Base-by-base conservation (phyloP, 148 eudicot genomes). In the Spergularia marina region DNA sequence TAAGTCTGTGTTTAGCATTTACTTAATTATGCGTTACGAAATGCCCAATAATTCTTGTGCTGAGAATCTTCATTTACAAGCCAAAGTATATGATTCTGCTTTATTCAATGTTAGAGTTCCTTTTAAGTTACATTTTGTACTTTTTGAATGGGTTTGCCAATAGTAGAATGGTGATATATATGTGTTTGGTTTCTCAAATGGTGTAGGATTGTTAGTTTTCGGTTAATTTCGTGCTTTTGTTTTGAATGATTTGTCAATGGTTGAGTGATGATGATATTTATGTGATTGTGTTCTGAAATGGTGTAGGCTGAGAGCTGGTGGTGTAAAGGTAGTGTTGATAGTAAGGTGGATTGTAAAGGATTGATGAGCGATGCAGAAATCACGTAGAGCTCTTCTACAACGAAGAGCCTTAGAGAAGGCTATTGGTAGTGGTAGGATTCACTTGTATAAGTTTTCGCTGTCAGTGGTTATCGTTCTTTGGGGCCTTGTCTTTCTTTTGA, bases 311-410 rank as follows among this genome's bases (percentile, higher is more conserved):
- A 64, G 12, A 56, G 49, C 57, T 65, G 76, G 63, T 63, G 73
- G 80, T 78, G 76, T 58, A 44, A 49, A 65, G 73, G 15, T 53
- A 12, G 66, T 77, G 80, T 55, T 62, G 61, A 65, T 65, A 65
- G 66, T 7, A 60, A 56, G 70, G 71, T 51, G 78, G 53, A 54
- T 44, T 65, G 74, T 39, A 59, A 72, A 18, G 76, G 80, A 79
- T 87, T 90, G 87, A 89, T 90, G 94, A 83, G 81, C 87, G 82
- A 90, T 90, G 97, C 98, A 92, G 89, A 89, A 90, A 85, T 91
- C 99, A 85, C 94, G 94, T 73, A 92, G 82, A 89, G 94, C 97
- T 95, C 93, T 91, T 89, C 94, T 89, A 36, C 84, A 82, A 65
- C 84, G 97, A 78, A 89, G 92, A 86, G 94, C 88, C 81, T 83